A percentile compares a stretch with the other conserved stretches of the same genome.
Conservation (phyloP, 331 rosid species). For the Stylosanthes scabra region DNA sequence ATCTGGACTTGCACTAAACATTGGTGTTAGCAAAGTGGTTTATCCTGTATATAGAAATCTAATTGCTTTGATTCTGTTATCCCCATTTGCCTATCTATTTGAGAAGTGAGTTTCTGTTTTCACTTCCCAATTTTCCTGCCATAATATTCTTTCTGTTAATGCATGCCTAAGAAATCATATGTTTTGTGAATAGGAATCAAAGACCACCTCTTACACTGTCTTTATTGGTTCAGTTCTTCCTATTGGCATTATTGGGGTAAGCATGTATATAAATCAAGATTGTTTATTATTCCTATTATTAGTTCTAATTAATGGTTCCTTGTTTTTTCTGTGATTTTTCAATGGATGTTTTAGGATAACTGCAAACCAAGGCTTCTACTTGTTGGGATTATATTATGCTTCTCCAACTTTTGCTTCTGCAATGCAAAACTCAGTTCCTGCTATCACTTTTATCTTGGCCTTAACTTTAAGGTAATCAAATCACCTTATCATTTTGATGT, state of each 20-base stretch:
- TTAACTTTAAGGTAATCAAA: constrained; percentile 55
- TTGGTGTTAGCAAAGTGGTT: constrained; percentile 76
- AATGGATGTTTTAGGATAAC: constrained; percentile 50
- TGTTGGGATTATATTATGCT: constrained; percentile 71
- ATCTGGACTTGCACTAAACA: constrained; percentile 72
- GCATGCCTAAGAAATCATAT: neutral
- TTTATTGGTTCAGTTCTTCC: constrained; percentile 68
- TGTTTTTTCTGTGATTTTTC: neutral
- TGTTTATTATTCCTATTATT: constrained; percentile 18
- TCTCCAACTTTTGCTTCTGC: constrained; percentile 87
- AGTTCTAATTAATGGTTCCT: constrained; percentile 21
- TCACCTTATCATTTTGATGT: neutral
- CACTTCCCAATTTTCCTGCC: neutral
- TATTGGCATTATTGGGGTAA: constrained; percentile 75
- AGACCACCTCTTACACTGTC: constrained; percentile 73
- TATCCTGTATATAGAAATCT: constrained; percentile 71
- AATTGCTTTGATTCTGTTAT: constrained; percentile 61
- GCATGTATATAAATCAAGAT: constrained; percentile 17
- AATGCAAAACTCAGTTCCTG: constrained; percentile 79
- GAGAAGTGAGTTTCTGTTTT: constrained; percentile 62
- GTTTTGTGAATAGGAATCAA: constrained; percentile 54
- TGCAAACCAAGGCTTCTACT: constrained; percentile 80
- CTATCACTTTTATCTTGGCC: constrained; percentile 71
- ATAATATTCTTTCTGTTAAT: constrained; percentile 13
- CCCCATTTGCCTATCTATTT: constrained; percentile 65